phyloP scores from a whole-genome alignment of 2,329 filamentous ascomycete species.

The Geosmithia flava region DNA sequence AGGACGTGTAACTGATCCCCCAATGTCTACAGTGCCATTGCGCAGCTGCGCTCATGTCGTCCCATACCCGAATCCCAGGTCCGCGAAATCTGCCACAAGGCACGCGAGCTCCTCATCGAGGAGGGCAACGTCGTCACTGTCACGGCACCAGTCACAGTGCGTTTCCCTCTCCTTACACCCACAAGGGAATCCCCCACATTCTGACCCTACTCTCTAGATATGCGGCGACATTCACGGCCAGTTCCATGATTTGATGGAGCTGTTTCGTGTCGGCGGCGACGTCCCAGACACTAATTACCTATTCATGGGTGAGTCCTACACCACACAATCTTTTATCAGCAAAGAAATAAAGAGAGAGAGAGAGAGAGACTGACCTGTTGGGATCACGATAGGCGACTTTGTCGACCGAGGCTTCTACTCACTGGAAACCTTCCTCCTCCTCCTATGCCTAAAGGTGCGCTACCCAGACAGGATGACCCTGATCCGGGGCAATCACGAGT shows the following conservation, averaged over 20 bases:
- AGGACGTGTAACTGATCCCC: background rate
- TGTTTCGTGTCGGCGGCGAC: conserved; percentile 86
- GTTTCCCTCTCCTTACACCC: conserved; percentile 8
- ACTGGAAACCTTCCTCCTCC: conserved; percentile 88
- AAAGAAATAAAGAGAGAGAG: too few species aligned
- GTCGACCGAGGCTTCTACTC: conserved; percentile 98
- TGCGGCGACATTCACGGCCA: conserved; percentile 96
- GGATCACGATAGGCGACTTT: conserved; percentile 58
- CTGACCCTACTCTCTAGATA: conserved; percentile 59
- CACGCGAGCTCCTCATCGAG: conserved; percentile 88
- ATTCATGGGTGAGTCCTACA: conserved; percentile 63
- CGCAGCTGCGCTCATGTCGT: conserved; percentile 87
- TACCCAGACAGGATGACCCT: conserved; percentile 96
- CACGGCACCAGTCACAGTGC: conserved; percentile 82
- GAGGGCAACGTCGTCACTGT: conserved; percentile 96
- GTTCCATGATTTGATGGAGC: conserved; percentile 94
- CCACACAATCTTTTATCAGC: too few species aligned
- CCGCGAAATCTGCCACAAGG: conserved; percentile 93
- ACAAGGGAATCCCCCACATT: background rate
- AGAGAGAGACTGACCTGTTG: too few species aligned
- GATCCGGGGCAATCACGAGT: conserved; percentile 92
- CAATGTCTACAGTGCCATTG: conserved; percentile 65
- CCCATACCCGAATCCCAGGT: conserved; percentile 94
- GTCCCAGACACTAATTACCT: conserved; percentile 94
- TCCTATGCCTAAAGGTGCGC: conserved; percentile 91